Evolutionary conservation across 2,329 filamentous ascomycete genomes (phyloP), one percentile per base, ranked within the genome.

Genomic region (Aaosphaeria arxii): DNA sequence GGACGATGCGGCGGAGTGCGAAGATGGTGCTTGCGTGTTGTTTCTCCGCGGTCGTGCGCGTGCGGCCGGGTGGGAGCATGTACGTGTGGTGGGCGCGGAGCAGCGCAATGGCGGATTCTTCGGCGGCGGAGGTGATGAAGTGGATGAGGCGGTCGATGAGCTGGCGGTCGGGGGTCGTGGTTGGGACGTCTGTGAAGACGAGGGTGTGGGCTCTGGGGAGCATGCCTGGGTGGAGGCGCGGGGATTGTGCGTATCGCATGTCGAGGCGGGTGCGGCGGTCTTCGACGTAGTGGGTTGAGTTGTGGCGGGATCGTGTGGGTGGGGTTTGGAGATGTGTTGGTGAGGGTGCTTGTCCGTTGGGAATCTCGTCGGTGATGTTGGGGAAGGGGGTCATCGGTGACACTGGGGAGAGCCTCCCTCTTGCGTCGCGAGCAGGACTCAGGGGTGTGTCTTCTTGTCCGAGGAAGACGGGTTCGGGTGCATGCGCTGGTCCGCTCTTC

Each of bases 61-160:
- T 73, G 41, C 76, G 72, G 1, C 81, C 81, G 2, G 81, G 81
- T n/a, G 81, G 80, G 3, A 84, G 69, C 1, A 77, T 75, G 55
- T 84, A 85, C 44, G 82, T 79, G n/a, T 77, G 74, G 33, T 67
- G 69, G 3, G 82, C 80, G 55, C 78, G 74, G 9, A 79, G 71
- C 4, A 66, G 73, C 17, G 81, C 80, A 7, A 83, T 73, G 7
- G 73, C 61, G 1, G 74, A 64, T 66, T 85, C 81, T 46, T 79
- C 74, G 11, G 80, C 80, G 55, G 81, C 84, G 40, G 77, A 74
- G 44, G 72, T 75, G 51, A 85, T 77, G 59, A 83, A 84, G 9
- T 74, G 66, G 41, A 75, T 78, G 5, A 85, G 63, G 7, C 67
- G 68, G 4, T 54, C 13, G 11, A 62, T 28, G 5, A 73, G 63